Evolutionary conservation across 768 basidiomycete genomes (phyloP).

Genomic region (Hericium erinaceus): DNA sequence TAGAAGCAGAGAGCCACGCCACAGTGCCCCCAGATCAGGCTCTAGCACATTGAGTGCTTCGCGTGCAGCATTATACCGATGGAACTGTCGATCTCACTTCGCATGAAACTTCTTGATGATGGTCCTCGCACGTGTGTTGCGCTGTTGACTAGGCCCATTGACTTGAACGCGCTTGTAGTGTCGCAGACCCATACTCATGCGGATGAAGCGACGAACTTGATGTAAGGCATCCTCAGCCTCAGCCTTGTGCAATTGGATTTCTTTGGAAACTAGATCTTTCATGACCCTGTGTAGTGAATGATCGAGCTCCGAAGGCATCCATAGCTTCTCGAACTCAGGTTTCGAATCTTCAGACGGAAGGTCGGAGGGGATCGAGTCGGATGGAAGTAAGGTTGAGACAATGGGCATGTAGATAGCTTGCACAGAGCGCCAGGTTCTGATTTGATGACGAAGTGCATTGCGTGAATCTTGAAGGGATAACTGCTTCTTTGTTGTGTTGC

Average conservation of each 20-base stretch:
- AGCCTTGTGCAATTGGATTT: constrained; percentile 1
- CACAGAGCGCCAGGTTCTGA: constrained; percentile 1
- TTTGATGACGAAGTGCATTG: not conserved
- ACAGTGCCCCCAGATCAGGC: not conserved
- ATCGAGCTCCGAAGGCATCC: not conserved
- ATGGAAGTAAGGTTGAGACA: not conserved
- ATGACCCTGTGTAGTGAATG: not conserved
- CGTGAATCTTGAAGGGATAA: constrained; percentile 2
- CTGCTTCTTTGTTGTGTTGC: not conserved
- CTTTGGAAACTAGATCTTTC: not conserved
- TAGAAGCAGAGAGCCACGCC: not conserved
- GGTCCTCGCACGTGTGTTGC: not conserved
- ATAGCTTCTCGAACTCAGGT: not conserved
- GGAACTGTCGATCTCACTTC: not conserved
- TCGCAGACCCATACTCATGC: not conserved
- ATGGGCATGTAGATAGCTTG: constrained; percentile 8
- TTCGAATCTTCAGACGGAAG: no score
- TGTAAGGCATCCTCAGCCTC: constrained; percentile 5
- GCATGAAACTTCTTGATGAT: not conserved
- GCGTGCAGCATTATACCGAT: not conserved
- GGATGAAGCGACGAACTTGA: constrained; percentile 1
- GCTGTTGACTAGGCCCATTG: constrained; percentile 2
- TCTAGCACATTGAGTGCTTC: not conserved
- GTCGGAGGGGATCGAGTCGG: no score
- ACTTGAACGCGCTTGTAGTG: not conserved